These are phyloP conservation scores for Solanum phureja DNA, from an alignment of 257 asterid species.

Conservation along the genomic window DNA sequence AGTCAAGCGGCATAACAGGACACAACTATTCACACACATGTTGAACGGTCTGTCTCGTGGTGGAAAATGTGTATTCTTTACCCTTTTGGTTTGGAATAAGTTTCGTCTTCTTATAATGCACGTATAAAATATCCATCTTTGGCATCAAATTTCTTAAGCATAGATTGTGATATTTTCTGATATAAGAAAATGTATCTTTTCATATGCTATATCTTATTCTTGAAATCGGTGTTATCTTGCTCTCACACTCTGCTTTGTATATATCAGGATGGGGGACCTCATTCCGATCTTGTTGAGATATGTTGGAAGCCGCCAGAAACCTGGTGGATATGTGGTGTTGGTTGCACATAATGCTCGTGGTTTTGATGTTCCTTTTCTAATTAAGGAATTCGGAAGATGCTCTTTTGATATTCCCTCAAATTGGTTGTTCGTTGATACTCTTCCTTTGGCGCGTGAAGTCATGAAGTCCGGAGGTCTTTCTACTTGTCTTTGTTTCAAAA, in stretches of 20 bases:
- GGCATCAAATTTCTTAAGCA: background rate
- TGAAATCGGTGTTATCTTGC: background rate
- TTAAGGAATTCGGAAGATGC: constrained; percentile 56
- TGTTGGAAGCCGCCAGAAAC: constrained; percentile 65
- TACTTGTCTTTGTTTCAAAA: background rate
- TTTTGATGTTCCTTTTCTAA: constrained; percentile 81
- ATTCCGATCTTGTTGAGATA: constrained; percentile 65
- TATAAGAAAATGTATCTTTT: background rate
- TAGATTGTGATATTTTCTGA: background rate
- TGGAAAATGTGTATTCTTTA: background rate
- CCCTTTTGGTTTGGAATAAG: background rate
- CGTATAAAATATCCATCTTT: background rate
- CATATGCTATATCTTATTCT: background rate
- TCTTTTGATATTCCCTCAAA: constrained; percentile 61
- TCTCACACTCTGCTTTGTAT: constrained; percentile 6
- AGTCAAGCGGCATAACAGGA: background rate
- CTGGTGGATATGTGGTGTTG: constrained; percentile 66
- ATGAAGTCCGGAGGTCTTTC: constrained; percentile 58
- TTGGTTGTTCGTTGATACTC: constrained; percentile 63
- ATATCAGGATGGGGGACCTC: constrained; percentile 87
- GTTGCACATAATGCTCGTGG: constrained; percentile 71
- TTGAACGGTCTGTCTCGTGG: background rate
- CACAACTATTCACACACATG: background rate
- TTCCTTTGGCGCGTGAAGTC: constrained; percentile 57
- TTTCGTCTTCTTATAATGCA: background rate